Conservation (phyloP, 2,329 filamentous ascomycete genomes). For the Aspergillus tubingensis region DNA sequence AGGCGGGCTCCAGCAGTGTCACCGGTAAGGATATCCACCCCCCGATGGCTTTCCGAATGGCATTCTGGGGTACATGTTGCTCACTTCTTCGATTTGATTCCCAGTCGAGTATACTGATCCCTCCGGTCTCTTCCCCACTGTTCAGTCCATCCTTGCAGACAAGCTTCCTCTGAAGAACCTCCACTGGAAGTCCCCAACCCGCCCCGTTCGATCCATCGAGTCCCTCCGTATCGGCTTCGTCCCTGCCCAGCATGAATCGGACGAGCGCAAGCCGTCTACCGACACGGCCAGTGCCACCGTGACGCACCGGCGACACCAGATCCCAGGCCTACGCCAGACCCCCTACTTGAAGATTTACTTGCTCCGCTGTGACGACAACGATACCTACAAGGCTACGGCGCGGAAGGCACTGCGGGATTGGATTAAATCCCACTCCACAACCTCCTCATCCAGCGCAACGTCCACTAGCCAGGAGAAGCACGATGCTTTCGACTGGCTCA, state of each 20-base stretch:
- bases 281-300: conserved; percentile 39
- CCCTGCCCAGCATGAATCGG: conserved; percentile 54
- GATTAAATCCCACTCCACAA: conserved; percentile 75
- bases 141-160: conserved; percentile 74
- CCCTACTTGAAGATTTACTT: conserved; percentile 91
- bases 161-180: conserved; percentile 86
- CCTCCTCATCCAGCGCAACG: conserved; percentile 49
- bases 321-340: conserved; percentile 87
- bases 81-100: conserved; percentile 21
- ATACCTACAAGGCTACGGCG: conserved; percentile 81
- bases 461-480: conserved; percentile 80
- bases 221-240: conserved; percentile 87
- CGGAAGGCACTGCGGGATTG: conserved; percentile 83
- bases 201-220: conserved; percentile 89
- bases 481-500: conserved; percentile 94
- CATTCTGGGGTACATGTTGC: conserved; percentile 5
- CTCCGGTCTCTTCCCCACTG: conserved; percentile 78
- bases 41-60: conserved; percentile 2
- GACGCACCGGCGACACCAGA: conserved; percentile 78
- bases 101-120: conserved; percentile 96
- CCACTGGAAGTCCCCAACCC: conserved; percentile 93
- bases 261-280: conserved; percentile 38
- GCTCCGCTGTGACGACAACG: conserved; percentile 91
- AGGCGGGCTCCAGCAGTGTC: conserved; percentile 69
- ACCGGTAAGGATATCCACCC: conserved; percentile 57